Conservation (phyloP, 306 rosid genomes). For the Vigna reflexopilosa region DNA sequence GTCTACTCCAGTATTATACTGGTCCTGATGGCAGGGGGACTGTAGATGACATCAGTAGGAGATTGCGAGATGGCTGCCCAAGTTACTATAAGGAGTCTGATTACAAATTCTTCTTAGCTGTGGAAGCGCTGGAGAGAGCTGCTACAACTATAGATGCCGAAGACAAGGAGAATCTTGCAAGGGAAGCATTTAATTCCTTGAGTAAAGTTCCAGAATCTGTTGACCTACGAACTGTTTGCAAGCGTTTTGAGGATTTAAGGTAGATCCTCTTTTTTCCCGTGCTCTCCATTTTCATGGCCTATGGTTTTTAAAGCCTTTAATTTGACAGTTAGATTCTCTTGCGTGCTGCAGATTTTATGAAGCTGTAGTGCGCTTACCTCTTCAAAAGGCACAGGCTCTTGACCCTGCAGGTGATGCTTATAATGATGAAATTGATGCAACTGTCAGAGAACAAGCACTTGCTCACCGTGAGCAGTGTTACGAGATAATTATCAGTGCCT, state of each 20-base stretch:
- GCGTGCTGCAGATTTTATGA: conserved; percentile 84
- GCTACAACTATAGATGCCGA: conserved; percentile 70
- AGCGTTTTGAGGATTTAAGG: conserved; percentile 97
- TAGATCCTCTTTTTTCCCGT: conserved; percentile 41
- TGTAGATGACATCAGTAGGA: conserved; percentile 93
- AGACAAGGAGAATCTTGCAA: conserved; percentile 87
- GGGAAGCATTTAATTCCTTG: conserved; percentile 82
- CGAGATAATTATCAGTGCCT: conserved; percentile 84
- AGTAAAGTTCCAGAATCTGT: conserved; percentile 98
- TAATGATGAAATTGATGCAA: conserved; percentile 86
- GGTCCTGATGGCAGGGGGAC: conserved; percentile 99
- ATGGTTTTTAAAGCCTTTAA: conserved; percentile 38
- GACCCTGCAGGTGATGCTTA: conserved; percentile 93
- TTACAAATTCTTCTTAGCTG: conserved; percentile 93
- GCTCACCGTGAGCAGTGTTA: conserved; percentile 86
- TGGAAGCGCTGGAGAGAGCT: conserved; percentile 96
- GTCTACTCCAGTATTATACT: conserved; percentile 76
- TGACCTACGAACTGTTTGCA: conserved; percentile 88
- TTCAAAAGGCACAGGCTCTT: conserved; percentile 96
- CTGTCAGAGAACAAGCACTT: conserved; percentile 79
- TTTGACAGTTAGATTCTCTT: conserved; percentile 40
- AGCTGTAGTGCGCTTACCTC: conserved; percentile 93
- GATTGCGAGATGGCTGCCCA: conserved; percentile 96
- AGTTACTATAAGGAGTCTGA: conserved; percentile 99
- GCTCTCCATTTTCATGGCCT: conserved; percentile 24